These are phyloP conservation scores for Epichloe uncinata DNA, from an alignment of 2,329 filamentous ascomycete species.

Conservation along the genomic window DNA sequence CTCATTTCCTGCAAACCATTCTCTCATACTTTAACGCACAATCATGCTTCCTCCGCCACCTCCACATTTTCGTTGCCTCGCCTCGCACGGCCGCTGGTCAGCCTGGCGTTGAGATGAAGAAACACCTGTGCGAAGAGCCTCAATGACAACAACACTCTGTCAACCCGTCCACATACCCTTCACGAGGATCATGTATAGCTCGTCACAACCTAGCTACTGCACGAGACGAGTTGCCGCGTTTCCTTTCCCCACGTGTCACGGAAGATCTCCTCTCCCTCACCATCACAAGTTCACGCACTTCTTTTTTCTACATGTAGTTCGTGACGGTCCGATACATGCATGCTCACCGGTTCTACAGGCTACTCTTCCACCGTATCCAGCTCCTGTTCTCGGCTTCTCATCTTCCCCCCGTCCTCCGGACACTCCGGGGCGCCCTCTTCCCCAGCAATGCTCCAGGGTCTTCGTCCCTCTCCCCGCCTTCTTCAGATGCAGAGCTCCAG, in stretches of 20 bases:
- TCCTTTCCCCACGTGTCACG: slow-evolving; percentile 3
- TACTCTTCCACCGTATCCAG: slow-evolving; percentile 44
- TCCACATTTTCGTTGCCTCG: too few species aligned
- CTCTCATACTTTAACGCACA: slow-evolving; percentile 3
- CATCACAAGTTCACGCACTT: slow-evolving; percentile 7
- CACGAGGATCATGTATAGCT: too few species aligned
- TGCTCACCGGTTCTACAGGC: slow-evolving; percentile 27
- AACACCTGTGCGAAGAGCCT: too few species aligned
- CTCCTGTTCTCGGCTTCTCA: slow-evolving; percentile 48
- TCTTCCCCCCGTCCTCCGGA: slow-evolving; percentile 54
- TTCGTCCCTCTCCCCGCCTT: slow-evolving; percentile 45
- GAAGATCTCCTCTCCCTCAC: neutral
- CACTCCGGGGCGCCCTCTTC: slow-evolving; percentile 67
- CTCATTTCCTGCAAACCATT: slow-evolving; percentile 5
- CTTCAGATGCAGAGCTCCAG: slow-evolving; percentile 43
- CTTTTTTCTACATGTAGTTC: slow-evolving; percentile 1
- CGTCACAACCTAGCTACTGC: too few species aligned
- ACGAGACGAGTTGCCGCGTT: neutral
- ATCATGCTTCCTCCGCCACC: too few species aligned
- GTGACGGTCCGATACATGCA: neutral
- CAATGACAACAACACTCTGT: too few species aligned
- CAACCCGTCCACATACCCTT: too few species aligned
- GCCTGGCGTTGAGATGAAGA: too few species aligned
- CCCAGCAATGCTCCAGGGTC: slow-evolving; percentile 68
- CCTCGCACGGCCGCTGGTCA: too few species aligned